Base-by-base conservation (phyloP, 2,329 filamentous ascomycete genomes). In the Penicillium brevicompactum region DNA sequence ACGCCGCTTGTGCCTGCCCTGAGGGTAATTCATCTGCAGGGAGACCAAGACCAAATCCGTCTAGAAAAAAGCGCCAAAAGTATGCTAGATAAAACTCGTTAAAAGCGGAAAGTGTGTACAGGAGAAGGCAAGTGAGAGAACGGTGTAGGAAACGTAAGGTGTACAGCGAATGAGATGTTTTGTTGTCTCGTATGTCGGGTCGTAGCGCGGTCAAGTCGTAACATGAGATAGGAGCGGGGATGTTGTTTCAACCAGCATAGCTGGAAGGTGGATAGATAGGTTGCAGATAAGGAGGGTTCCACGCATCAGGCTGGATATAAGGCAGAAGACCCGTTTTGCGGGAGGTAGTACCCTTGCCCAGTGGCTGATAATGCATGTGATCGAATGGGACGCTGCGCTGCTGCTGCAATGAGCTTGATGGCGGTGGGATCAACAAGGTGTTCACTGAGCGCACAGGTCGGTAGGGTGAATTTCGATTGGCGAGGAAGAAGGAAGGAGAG, bases 391-490 rank as follows among this genome's bases (percentile, higher is more conserved):
- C 78, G 76, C 71, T 84, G 67, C 90, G 78, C 69, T 91, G 88
- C 64, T 89, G 84, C 60, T 93, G 88, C 59, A 95, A 83, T 7
- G 91, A 91, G 8, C 86, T 82, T 22, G 90, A 89, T 0, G 92
- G 90, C 6, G 92, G 91, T 31, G 92, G 92, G 55, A 94, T 91
- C 30, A 97, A 81, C n/a, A 97, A 83, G 0, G 91, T 96, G 64
- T 94, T 92, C 56, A 97, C 91, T 57, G 91, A 85, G 50, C 92
- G 89, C 38, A 97, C 88, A 1, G 93, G 93, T 60, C 91, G 90
- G 75, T 97, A 97, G 3, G 94, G 94, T 52, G 93, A 97, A 60
- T 90, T 87, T 53, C 94, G 85, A 70, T 96, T 91, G 67, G 90
- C 89, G 37, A 97, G 80, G 74, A 95, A 95, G 67, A 91, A 85